Base-by-base conservation (phyloP, 768 basidiomycete species). In the Termitomyces sp. region DNA sequence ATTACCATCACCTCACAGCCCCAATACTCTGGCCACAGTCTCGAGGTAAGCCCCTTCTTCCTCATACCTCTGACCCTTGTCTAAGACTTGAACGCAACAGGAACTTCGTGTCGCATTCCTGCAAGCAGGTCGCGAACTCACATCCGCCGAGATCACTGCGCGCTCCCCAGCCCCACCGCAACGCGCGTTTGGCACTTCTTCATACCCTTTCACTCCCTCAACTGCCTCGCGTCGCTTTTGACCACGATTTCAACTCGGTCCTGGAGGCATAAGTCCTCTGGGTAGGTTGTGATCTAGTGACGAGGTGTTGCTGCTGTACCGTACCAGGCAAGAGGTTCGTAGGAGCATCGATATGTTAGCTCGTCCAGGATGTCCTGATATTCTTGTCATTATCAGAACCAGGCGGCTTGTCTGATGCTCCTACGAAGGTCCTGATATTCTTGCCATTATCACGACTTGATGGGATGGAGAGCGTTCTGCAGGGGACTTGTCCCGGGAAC, bases 41-140 rank as follows among this genome's bases (percentile, higher is more conserved):
- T 81, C 64, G 83, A 85, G 79, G 83, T 83, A 56, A 51, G 60
- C 48, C 29, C 5, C 40, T 56, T 7, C 17, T 6, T 20, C n/a
- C 14, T 43, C 38, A 11, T 38, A 4, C 20, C 8, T 29, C 8
- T 31, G 37, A 36, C 9, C 17, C 8, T 40, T n/a, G n/a, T 17
- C 47, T 48, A 5, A 6, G 7, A 60, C 25, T 32, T 25, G 37
- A 12, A 7, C 11, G 11, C 17, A 10, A 20, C 62, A 85, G 84
- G 84, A 85, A 71, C 77, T 84, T 45, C 82, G 82, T 49, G 64
- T 84, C 50, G 82, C 82, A 0, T 79, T 64, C 59, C 61, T 76
- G 38, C 69, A 73, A n/a, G 71, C 73, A 45, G 74, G 78, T 0
- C 78, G 79, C 43, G 80, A 83, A 62, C 73, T 83, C 53, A 77